A percentile compares a stretch with the other conserved stretches of the same genome.
phyloP scores from a whole-genome alignment of 768 basidiomycete species.

The Lactarius hengduanensis region DNA sequence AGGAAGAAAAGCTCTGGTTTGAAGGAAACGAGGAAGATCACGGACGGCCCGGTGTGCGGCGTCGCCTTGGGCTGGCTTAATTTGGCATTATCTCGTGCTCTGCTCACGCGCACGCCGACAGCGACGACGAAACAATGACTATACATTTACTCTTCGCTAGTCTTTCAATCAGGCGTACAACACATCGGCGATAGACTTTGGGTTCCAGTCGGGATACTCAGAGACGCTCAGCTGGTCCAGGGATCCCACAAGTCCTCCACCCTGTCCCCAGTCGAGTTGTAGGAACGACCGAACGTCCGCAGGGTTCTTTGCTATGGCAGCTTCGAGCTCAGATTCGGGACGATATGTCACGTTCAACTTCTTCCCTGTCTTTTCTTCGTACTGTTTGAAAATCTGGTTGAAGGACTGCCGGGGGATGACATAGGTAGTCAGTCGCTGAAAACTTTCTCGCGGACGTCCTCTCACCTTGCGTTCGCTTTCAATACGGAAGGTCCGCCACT shows the following conservation, averaged over 20 bases:
- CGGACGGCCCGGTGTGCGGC: background rate
- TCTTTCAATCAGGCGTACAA: background rate
- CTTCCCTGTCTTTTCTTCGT: conserved; percentile 24
- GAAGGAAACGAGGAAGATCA: background rate
- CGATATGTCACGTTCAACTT: conserved; percentile 23
- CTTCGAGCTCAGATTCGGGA: conserved; percentile 19
- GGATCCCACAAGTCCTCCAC: conserved; percentile 20
- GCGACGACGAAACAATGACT: too few species aligned
- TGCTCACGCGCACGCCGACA: background rate
- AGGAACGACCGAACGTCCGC: conserved; percentile 5
- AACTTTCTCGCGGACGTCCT: background rate
- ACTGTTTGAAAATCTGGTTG: conserved; percentile 28
- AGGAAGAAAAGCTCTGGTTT: background rate
- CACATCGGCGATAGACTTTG: conserved; percentile 19
- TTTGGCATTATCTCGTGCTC: conserved; percentile 1
- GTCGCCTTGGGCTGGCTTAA: background rate
- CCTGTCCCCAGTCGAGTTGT: conserved; percentile 20
- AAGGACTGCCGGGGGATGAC: conserved; percentile 14
- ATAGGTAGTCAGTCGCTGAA: background rate
- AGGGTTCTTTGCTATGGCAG: conserved; percentile 17
- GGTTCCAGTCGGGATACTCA: conserved; percentile 28
- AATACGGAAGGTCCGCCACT: conserved; percentile 23
- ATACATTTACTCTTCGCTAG: background rate
- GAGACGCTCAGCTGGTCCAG: conserved; percentile 16
- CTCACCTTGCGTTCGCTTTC: conserved; percentile 28